These are phyloP conservation scores for Brassica incana DNA, from an alignment of 345 rosid species.

Conservation along the genomic window DNA sequence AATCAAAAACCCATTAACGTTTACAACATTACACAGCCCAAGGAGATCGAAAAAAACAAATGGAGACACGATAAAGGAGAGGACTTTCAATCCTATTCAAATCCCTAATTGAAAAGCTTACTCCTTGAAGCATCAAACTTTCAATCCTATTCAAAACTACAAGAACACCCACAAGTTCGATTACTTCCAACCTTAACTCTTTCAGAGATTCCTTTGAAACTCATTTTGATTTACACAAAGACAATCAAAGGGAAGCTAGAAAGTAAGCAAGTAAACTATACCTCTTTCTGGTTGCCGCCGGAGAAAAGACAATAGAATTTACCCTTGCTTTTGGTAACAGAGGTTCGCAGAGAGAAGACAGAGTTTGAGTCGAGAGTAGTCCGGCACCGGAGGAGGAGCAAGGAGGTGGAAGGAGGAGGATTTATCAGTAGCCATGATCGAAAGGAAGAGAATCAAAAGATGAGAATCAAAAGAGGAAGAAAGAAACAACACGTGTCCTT, in stretches of 20 bases:
- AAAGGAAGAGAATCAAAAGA: no score
- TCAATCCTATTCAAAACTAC: no score
- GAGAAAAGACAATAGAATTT: constrained; percentile 75
- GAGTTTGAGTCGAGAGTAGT: constrained; percentile 32
- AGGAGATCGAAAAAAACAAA: constrained; percentile 4
- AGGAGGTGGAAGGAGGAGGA: constrained; percentile 30
- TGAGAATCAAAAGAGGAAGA: no score
- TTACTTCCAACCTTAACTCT: no score
- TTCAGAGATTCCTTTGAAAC: no score
- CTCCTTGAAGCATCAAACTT: no score
- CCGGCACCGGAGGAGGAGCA: constrained; percentile 33
- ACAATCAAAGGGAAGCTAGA: no score
- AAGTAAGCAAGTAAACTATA: constrained; percentile 5
- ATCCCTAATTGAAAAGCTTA: no score
- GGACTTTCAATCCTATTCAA: neutral
- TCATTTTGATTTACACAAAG: no score
- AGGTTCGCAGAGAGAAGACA: constrained; percentile 43
- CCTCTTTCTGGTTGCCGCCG: constrained; percentile 60
- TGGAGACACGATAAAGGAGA: neutral
- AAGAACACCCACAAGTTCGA: no score
- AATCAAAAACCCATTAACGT: constrained; percentile 12
- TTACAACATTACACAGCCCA: constrained; percentile 8
- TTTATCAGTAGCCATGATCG: constrained; percentile 25
- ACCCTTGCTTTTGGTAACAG: constrained; percentile 49
- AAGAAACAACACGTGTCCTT: no score